Conservation (phyloP, 1,284 basidiomycete species). For the Clitocybe nebularis region DNA sequence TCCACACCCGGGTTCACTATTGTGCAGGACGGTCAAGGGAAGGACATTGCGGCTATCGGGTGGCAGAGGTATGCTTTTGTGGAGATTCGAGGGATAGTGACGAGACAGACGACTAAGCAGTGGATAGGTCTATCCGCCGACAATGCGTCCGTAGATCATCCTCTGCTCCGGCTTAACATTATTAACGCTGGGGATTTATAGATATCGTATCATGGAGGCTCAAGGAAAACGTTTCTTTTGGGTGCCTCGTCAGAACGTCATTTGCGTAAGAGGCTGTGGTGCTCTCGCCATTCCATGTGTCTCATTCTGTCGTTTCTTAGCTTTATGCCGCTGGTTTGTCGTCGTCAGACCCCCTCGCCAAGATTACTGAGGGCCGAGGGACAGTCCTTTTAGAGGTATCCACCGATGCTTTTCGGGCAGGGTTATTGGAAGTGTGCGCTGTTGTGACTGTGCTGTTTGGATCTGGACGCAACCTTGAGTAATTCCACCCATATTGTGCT, state of each 20-base stretch:
- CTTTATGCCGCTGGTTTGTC: background rate
- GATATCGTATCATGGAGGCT: background rate
- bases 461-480: conserved; percentile 4
- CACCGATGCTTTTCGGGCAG: background rate
- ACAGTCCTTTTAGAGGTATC: background rate
- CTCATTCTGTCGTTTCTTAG: background rate
- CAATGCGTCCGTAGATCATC: background rate
- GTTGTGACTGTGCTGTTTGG: conserved; percentile 2
- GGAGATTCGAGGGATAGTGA: conserved; percentile 1
- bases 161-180: background rate
- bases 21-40: background rate
- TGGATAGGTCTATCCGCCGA: conserved; percentile 4
- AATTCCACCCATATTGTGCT: too few relatives aligned
- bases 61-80: conserved; percentile 3
- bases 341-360: background rate
- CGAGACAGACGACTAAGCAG: conserved; percentile 1
- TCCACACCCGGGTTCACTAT: conserved; percentile 1
- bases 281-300: background rate
- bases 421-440: conserved; percentile 2
- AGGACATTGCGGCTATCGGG: conserved; percentile 1
- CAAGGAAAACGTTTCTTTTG: background rate
- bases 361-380: conserved; percentile 1
- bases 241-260: conserved; percentile 3
- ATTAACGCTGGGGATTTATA: background rate
- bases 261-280: background rate